Base-by-base conservation (phyloP, 352 stramenopile species). In the Globisporangium megalacanthum region DNA sequence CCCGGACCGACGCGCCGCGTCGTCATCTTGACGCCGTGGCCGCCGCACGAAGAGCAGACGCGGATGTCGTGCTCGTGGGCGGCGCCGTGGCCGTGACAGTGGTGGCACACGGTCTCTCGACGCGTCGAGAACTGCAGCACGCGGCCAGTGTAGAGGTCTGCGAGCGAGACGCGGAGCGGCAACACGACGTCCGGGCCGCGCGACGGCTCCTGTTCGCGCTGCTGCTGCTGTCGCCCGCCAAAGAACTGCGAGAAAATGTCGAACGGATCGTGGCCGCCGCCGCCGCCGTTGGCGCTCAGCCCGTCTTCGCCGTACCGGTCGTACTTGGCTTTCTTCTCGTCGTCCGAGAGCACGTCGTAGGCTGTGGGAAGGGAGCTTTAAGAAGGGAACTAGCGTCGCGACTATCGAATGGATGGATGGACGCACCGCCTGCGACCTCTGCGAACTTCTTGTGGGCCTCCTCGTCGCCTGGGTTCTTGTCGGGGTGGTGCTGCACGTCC, bases 111-210 rank as follows among this genome's bases (percentile, higher is more conserved):
- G 4, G 92, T 95, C 77, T 89, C 79, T 33, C 96, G 87, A 20
- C 95, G 82, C 61, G 98, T 97, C 35, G 92, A 88, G 25, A 98
- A 94, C 63, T 98, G 89, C 56, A 98, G 84, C 35, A 83, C 85
- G 56, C 97, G 92, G 53, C 97, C 97, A 47, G 95, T 92, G 82
- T 99, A 99, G 41, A 99, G 68, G 67, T 99, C 90, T 11, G 97
- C 86, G 39, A 99, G 79, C 20, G 96, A 96, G 41, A 99, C 80
- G 31, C 92, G 70, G 31, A 99, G 68, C 7, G 94, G 95, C 58
- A 98, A 91, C 17, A 88, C 61, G 8, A 89, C 69, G 50, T 92
- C 82, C 7, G 80, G 80, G 0, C 79, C 78, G 7, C 82, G 79
- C 8, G 77, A 75, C 9, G 77, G 79, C 56, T 89, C 82, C 3